phyloP scores from a whole-genome alignment of 2,329 filamentous ascomycete species.

The Cytospora leucostoma region DNA sequence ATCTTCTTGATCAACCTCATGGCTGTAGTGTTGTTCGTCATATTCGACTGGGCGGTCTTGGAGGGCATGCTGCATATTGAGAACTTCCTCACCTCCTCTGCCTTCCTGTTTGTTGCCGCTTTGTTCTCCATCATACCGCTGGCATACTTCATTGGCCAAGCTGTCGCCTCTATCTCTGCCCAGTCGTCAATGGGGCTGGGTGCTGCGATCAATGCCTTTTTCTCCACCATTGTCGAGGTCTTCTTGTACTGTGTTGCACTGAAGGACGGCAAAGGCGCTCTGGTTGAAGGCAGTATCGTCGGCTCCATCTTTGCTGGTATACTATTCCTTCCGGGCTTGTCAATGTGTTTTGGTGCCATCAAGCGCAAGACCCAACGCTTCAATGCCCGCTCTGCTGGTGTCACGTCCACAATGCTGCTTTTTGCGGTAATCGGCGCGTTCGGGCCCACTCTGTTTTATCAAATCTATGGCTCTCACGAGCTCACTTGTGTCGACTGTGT shows the following conservation, averaged over 20 bases:
- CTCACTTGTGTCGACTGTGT: constrained; percentile 76
- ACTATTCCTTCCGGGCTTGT: constrained; percentile 88
- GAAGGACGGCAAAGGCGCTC: constrained; percentile 84
- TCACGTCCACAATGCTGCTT: constrained; percentile 95
- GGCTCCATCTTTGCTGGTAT: constrained; percentile 98
- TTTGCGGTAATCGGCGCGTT: constrained; percentile 96
- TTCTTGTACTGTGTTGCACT: constrained; percentile 96
- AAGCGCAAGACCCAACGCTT: constrained; percentile 98
- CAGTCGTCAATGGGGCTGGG: constrained; percentile 98
- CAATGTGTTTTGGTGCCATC: constrained; percentile 98
- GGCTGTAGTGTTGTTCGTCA: constrained; percentile 88
- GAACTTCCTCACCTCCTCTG: constrained; percentile 75
- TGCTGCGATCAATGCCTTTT: constrained; percentile 96
- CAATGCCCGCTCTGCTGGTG: constrained; percentile 93
- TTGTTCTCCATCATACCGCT: constrained; percentile 92
- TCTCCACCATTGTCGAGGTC: constrained; percentile 95
- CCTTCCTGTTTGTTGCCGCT: constrained; percentile 81
- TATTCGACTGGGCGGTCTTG: constrained; percentile 87
- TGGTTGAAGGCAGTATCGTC: constrained; percentile 96
- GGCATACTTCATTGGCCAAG: constrained; percentile 98
- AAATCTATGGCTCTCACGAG: constrained; percentile 97
- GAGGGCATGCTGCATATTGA: constrained; percentile 68
- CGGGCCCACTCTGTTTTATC: constrained; percentile 94
- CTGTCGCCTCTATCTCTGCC: constrained; percentile 95
- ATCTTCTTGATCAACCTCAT: constrained; percentile 99